Conservation (phyloP, 495 filamentous ascomycete genomes). For the Lophiotrema nucula region DNA sequence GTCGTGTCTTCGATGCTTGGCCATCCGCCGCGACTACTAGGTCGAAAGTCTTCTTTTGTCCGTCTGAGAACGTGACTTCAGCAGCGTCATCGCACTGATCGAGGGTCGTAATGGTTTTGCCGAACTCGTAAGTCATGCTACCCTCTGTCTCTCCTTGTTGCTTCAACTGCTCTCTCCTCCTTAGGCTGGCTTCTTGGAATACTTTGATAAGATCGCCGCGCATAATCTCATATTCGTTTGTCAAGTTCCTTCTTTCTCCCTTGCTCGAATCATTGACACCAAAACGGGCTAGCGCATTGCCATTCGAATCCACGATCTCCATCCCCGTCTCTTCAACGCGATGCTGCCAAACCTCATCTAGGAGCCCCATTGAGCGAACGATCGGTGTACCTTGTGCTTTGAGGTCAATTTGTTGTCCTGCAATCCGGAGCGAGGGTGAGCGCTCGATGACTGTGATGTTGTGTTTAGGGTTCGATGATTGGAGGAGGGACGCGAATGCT, state of each 20-base stretch:
- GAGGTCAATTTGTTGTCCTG: slow-evolving; percentile 46
- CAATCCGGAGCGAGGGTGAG: slow-evolving; percentile 37
- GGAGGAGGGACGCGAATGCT: background rate
- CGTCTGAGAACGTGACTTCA: slow-evolving; percentile 28
- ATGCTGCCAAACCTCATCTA: slow-evolving; percentile 31
- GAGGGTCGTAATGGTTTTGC: slow-evolving; percentile 19
- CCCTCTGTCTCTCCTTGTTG: slow-evolving; percentile 41
- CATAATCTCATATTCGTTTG: slow-evolving; percentile 52
- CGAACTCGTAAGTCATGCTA: slow-evolving; percentile 42
- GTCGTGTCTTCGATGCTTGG: slow-evolving; percentile 1
- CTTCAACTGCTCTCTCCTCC: too few species aligned
- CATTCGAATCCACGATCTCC: slow-evolving; percentile 38
- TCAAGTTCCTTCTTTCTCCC: slow-evolving; percentile 39
- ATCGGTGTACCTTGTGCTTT: slow-evolving; percentile 44
- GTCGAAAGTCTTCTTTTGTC: slow-evolving; percentile 23
- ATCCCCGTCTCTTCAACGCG: slow-evolving; percentile 41
- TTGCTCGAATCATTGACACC: slow-evolving; percentile 38
- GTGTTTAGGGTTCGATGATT: slow-evolving; percentile 28
- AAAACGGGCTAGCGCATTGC: slow-evolving; percentile 36
- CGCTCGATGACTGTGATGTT: slow-evolving; percentile 46
- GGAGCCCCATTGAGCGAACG: slow-evolving; percentile 44
- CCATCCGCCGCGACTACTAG: slow-evolving; percentile 36
- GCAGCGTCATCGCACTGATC: slow-evolving; percentile 23
- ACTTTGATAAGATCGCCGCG: slow-evolving; percentile 50
- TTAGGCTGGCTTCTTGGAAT: too few species aligned